Percentiles rank a stretch among this genome's conserved stretches.
phyloP scores from a whole-genome alignment of 1,284 basidiomycete species.

The Apiotrichum montevideense region DNA sequence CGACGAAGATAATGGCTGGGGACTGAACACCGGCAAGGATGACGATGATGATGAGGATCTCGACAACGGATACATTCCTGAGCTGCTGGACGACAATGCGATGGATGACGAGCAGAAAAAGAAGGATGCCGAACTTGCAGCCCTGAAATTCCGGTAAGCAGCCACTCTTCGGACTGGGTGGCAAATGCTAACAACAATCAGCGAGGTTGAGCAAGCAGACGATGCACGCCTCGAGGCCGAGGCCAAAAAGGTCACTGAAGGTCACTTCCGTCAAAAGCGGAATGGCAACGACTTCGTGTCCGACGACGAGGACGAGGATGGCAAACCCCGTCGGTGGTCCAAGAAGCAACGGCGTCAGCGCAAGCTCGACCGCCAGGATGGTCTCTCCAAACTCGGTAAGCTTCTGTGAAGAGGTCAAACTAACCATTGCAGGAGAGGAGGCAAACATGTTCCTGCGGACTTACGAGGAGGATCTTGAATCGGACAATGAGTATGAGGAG shows the following conservation, averaged over 20 bases:
- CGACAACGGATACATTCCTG: slow-evolving; percentile 28
- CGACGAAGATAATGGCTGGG: slow-evolving; percentile 49
- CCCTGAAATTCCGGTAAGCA: slow-evolving; percentile 32
- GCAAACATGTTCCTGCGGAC: slow-evolving; percentile 25
- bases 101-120: slow-evolving; percentile 26
- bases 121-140: slow-evolving; percentile 25
- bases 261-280: slow-evolving; percentile 27
- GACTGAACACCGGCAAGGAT: slow-evolving; percentile 10
- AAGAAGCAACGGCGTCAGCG: slow-evolving; percentile 28
- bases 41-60: slow-evolving; percentile 31
- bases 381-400: slow-evolving; percentile 23
- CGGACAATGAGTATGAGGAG: slow-evolving; percentile 34
- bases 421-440: slow-evolving; percentile 18
- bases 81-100: slow-evolving; percentile 33
- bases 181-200: slow-evolving; percentile 1
- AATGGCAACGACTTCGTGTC: slow-evolving; percentile 30
- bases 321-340: slow-evolving; percentile 12
- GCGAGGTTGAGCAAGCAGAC: slow-evolving; percentile 31
- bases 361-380: slow-evolving; percentile 26
- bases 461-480: slow-evolving; percentile 28
- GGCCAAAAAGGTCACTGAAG: slow-evolving; percentile 35
- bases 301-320: slow-evolving; percentile 30
- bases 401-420: slow-evolving; percentile 12
- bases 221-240: slow-evolving; percentile 33
- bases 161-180: background rate